phyloP scores from a whole-genome alignment of 1,284 basidiomycete species.

The Cryptococcus sp. region DNA sequence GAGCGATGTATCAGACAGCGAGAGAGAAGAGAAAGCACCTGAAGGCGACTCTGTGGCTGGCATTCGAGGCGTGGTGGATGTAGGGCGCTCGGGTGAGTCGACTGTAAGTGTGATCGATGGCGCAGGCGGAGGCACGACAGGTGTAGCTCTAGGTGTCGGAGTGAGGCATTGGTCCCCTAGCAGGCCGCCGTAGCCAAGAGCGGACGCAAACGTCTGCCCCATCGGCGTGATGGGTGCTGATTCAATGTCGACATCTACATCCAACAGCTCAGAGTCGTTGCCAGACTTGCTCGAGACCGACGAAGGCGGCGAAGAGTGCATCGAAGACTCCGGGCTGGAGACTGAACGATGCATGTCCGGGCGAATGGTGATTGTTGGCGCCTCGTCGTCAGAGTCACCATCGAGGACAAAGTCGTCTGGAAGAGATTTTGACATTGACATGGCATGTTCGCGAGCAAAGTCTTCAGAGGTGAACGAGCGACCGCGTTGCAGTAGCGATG shows the following conservation, averaged over 20 bases:
- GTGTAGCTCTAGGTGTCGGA: constrained; percentile 11
- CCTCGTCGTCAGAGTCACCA: constrained; percentile 9
- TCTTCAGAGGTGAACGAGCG: constrained; percentile 41
- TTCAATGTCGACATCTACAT: constrained; percentile 11
- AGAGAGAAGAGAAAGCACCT: constrained; percentile 20
- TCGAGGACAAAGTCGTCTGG: constrained; percentile 9
- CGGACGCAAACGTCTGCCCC: constrained; percentile 24
- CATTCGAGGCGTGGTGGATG: constrained; percentile 4
- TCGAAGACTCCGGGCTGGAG: constrained; percentile 16
- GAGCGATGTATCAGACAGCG: constrained; percentile 9
- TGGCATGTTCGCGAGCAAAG: constrained; percentile 19
- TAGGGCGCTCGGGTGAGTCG: constrained; percentile 10
- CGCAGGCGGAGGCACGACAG: constrained; percentile 7
- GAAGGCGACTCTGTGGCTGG: constrained; percentile 9
- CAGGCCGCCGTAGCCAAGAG: constrained; percentile 6
- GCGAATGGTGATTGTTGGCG: neutral
- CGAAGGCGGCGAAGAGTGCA: constrained; percentile 18
- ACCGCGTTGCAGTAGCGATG: constrained; percentile 42
- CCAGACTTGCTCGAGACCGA: constrained; percentile 15
- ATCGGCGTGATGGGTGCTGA: constrained; percentile 25
- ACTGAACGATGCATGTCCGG: constrained; percentile 21
- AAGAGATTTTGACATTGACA: constrained; percentile 4
- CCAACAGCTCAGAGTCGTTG: constrained; percentile 5
- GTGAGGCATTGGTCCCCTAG: constrained; percentile 14
- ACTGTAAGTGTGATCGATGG: constrained; percentile 14